phyloP scores from a whole-genome alignment of 441 rosid species.

The Gossypium lobatum region DNA sequence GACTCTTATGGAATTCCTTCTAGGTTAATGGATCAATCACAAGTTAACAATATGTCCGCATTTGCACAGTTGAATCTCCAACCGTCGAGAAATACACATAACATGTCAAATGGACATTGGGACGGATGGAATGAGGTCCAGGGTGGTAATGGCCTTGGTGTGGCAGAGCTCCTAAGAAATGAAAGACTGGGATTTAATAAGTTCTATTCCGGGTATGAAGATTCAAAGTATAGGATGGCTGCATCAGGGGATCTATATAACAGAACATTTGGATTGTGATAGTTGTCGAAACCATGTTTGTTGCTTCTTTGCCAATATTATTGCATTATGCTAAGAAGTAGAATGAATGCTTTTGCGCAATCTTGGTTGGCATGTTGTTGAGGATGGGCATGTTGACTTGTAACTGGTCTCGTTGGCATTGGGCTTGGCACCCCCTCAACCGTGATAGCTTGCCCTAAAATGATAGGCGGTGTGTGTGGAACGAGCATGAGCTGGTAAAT shows the following conservation, averaged over 20 bases:
- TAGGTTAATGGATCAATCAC: constrained; percentile 64
- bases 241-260: constrained; percentile 66
- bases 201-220: constrained; percentile 59
- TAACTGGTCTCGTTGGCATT: constrained; percentile 24
- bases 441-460: constrained; percentile 17
- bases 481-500: constrained; percentile 33
- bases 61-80: constrained; percentile 49
- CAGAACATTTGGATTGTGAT: constrained; percentile 73
- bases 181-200: constrained; percentile 71
- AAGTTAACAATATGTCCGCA: constrained; percentile 41
- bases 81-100: constrained; percentile 51
- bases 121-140: constrained; percentile 73
- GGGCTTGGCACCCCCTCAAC: constrained; percentile 27
- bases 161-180: constrained; percentile 68
- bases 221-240: constrained; percentile 64
- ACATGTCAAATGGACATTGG: constrained; percentile 78
- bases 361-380: constrained; percentile 13
- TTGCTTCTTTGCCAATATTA: constrained; percentile 22
- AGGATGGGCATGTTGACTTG: constrained; percentile 23
- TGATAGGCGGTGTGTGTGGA: constrained; percentile 23
- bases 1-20: constrained; percentile 65
- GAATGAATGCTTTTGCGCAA: neutral
- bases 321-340: constrained; percentile 15
- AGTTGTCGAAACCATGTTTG: constrained; percentile 15
- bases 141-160: constrained; percentile 44